phyloP scores from a whole-genome alignment of 768 basidiomycete species.

The Exidia glandulosa region DNA sequence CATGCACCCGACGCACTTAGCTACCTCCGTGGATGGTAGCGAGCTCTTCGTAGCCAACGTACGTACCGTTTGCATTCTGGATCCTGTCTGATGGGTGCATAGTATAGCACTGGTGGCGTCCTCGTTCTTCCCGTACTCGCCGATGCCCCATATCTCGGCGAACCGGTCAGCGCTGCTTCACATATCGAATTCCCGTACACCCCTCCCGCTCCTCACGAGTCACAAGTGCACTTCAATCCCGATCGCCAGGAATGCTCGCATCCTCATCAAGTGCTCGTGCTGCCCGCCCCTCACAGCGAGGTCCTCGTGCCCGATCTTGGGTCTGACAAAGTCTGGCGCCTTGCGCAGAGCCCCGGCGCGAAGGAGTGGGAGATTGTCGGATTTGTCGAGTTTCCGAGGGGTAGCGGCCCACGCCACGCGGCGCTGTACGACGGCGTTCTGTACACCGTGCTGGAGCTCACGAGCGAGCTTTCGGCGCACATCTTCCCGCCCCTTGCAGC shows the following conservation, averaged over 20 bases:
- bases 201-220: constrained; percentile 8
- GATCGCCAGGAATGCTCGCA: constrained; percentile 64
- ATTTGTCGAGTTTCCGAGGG: constrained; percentile 35
- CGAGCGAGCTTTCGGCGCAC: constrained; percentile 47
- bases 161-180: neutral
- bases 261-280: constrained; percentile 59
- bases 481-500: constrained; percentile 33
- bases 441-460: constrained; percentile 61
- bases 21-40: constrained; percentile 33
- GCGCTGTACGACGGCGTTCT: constrained; percentile 45
- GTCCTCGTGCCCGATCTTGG: constrained; percentile 70
- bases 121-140: constrained; percentile 44
- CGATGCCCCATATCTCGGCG: constrained; percentile 34
- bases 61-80: constrained; percentile 25
- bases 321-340: constrained; percentile 52
- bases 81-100: constrained; percentile 1
- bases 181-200: constrained; percentile 2
- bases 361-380: constrained; percentile 39
- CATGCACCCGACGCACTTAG: constrained; percentile 50
- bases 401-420: constrained; percentile 64
- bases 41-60: constrained; percentile 66
- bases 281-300: constrained; percentile 35
- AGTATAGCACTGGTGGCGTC: constrained; percentile 65
- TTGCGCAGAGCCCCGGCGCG: constrained; percentile 27
- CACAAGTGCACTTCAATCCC: constrained; percentile 29